Base-by-base conservation (phyloP, 148 eudicot genomes). In the Oxyria digyna region DNA sequence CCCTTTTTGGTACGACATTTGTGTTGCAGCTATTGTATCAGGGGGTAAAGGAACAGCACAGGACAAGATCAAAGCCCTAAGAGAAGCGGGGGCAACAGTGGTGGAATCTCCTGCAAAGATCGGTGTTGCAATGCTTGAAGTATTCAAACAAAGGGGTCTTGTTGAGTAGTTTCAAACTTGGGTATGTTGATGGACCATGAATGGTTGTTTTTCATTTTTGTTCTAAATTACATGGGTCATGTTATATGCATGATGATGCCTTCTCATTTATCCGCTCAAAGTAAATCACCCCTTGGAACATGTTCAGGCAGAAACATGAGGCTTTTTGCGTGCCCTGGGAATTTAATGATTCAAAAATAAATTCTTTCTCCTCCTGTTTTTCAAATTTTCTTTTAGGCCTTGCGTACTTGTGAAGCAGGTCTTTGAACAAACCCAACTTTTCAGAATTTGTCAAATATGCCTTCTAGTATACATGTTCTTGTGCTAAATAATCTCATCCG, bases 41-140 rank as follows among this genome's bases (percentile, higher is more conserved):
- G 98, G 98, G 1, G 98, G 98, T 14, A 93, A 93, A 79, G 98
- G 98, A 65, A 93, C 98, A 6, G 96, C 96, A 20, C 96, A 93
- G 71, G 98, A 87, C 84, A 93, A 93, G 80, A 93, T 93, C 79
- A 87, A 78, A 80, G 86, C 96, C 21, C 81, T 93, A 15, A 85
- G 81, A 74, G 95, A 81, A 81, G 96, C 81, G 29, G 98, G 98
- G 32, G 98, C 85, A 0, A 93, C 92, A 18, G 98, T 93, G 46
- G 95, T 89, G 14, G 98, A 87, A 76, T 93, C 98, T 69, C 98
- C 98, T 18, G 98, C 98, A 31, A 84, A 93, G 78, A 93, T 93
- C 32, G 98, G 98, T 62, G 75, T 75, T 27, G 85, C 91, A 26
- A 93, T 93, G 96, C 81, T 83, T 23, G 95, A 89, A 26, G 95